phyloP scores from a whole-genome alignment of 164 flowering plant genomes.

The Vitis riparia region DNA sequence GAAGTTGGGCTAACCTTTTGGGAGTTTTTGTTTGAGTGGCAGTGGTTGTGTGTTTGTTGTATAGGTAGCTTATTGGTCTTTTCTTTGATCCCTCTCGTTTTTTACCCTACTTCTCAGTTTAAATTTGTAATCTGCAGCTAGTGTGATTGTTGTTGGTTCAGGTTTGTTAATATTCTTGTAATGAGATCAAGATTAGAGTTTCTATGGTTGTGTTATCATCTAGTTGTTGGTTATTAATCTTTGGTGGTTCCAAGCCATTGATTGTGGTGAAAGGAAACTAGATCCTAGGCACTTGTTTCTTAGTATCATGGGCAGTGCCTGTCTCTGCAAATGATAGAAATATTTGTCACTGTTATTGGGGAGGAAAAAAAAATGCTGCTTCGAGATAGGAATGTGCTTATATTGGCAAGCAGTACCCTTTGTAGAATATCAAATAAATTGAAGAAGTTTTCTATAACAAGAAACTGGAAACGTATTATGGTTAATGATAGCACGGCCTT shows the following conservation, averaged over 20 bases:
- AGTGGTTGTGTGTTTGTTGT: conserved; percentile 35
- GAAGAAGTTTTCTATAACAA: no score
- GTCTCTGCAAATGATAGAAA: no score
- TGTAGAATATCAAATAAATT: no score
- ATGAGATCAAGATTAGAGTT: conserved; percentile 48
- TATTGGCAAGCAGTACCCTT: no score
- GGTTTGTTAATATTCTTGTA: conserved; percentile 44
- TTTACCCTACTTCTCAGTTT: conserved; percentile 10
- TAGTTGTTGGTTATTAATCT: conserved; percentile 9
- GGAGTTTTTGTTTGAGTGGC: conserved; percentile 30
- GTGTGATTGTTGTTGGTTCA: conserved; percentile 45
- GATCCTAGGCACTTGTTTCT: no score
- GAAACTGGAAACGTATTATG: no score
- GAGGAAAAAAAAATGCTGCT: no score
- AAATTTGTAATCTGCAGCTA: conserved; percentile 52
- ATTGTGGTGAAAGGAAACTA: background rate
- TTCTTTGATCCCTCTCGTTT: background rate
- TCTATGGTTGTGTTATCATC: conserved; percentile 27
- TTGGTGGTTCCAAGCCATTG: background rate
- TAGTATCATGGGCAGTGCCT: no score
- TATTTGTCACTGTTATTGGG: no score
- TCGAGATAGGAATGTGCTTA: no score
- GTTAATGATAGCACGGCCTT: no score
- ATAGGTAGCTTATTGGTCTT: conserved; percentile 34
- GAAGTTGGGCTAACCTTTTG: conserved; percentile 62